Evolutionary conservation across 352 stramenopile species (phyloP).

Genomic region (Globisporangium barbulae): DNA sequence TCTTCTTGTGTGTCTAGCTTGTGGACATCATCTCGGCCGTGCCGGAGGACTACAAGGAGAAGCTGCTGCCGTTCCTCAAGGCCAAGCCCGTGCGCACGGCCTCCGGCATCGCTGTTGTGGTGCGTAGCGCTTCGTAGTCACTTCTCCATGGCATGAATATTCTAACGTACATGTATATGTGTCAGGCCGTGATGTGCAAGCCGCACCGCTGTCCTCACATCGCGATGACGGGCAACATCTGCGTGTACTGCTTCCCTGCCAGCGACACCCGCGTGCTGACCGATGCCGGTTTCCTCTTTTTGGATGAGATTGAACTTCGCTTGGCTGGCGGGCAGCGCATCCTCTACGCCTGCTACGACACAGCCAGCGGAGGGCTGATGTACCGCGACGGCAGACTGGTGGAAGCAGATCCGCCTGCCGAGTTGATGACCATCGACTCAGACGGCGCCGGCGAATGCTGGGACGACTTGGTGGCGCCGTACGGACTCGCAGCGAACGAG

Average conservation of each 20-base stretch:
- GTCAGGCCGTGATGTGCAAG: conserved; percentile 95
- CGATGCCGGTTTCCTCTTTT: conserved; percentile 13
- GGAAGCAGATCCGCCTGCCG: conserved; percentile 8
- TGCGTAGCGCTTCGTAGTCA: conserved; percentile 12
- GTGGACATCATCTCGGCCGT: conserved; percentile 96
- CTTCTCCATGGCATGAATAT: not conserved
- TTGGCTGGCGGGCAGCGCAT: conserved; percentile 4
- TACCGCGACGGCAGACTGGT: conserved; percentile 9
- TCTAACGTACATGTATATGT: not conserved
- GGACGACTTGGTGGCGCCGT: not conserved
- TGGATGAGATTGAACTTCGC: conserved; percentile 12
- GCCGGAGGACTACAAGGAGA: conserved; percentile 89
- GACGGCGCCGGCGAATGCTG: not conserved
- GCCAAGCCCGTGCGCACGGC: conserved; percentile 95
- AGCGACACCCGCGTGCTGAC: conserved; percentile 13
- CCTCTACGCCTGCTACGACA: conserved; percentile 15
- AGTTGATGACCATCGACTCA: conserved; percentile 11
- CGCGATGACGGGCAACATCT: conserved; percentile 96
- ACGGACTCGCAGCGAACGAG: conserved; percentile 4
- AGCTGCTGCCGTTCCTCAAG: conserved; percentile 91
- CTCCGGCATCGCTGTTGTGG: conserved; percentile 94
- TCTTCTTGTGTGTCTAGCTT: conserved; percentile 36
- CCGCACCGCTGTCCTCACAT: conserved; percentile 97
- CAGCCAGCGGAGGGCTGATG: conserved; percentile 3
- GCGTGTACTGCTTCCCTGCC: conserved; percentile 77